Base-by-base conservation (phyloP, 2,329 filamentous ascomycete species). In the Endothia cerciana region DNA sequence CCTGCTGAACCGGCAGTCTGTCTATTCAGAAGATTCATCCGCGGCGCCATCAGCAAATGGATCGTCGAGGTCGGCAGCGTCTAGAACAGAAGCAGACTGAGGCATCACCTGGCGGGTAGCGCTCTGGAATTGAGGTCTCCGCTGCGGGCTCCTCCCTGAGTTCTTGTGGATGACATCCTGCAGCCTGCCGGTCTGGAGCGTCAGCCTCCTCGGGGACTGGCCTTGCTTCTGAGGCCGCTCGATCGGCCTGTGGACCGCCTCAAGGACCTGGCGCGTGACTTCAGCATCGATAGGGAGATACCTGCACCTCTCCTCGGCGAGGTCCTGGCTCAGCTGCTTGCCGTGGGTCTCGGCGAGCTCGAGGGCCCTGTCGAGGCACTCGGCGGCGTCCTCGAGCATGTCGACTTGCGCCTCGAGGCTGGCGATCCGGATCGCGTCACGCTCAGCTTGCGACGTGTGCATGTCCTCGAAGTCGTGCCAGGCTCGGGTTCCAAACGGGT, bases 211-310 rank as follows among this genome's bases (percentile, higher is more conserved):
- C 1, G 28, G 28, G 13, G 36, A 2, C 15, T 5, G 25, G 22
- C 15, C n/a, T n/a, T n/a, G n/a, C n/a, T n/a, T 41, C 38, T 51
- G 47, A 4, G 36, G 33, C 11, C 25, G 47, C 36, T 55, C 38
- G 11, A 61, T 7, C 1, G 63, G 58, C 49, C 11, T 41, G 30
- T 65, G 57, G 1, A 61, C 43, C 36, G 56, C 58, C 38, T 65
- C 57, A 7, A 28, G 4, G 22, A 49, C 43, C 11, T 38, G 38
- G 6, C 36, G 38, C 38, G 56, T 25, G 30, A 61, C 17, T n/a
- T 61, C 63, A 0, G 57, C 49, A 30, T 65, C 57, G 7, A 57
- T 36, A 1, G 47, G 36, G 36, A 51, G 19, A n/a, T 22, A 36
- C 25, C 17, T 45, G 22, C n/a, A 28, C 10, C 47, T 17, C 25